A percentile compares a stretch with the other conserved stretches of the same genome.
These are phyloP conservation scores for Skeletonema costatum DNA, from an alignment of 108 stramenopile genomes.

Conservation along the genomic window DNA sequence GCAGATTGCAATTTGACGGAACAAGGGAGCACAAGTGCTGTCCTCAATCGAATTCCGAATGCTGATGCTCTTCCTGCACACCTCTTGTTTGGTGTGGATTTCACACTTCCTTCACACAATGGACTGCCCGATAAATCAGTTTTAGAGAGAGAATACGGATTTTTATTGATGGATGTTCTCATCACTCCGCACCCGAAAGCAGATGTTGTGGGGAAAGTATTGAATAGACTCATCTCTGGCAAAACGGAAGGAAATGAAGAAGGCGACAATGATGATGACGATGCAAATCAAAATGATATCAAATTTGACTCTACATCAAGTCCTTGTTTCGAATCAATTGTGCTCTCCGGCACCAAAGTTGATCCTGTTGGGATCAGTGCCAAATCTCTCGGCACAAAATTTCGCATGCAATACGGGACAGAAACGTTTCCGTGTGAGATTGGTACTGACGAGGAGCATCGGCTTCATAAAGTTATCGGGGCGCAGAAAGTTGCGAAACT, in stretches of 20 bases:
- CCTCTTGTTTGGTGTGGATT: slow-evolving; percentile 80
- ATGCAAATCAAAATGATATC: slow-evolving; percentile 9
- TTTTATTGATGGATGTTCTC: slow-evolving; percentile 57
- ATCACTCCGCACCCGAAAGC: slow-evolving; percentile 60
- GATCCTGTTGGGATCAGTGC: slow-evolving; percentile 83
- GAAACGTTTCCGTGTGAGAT: slow-evolving; percentile 67
- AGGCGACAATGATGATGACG: slow-evolving; percentile 46
- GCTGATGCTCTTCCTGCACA: slow-evolving; percentile 54
- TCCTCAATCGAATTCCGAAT: slow-evolving; percentile 42
- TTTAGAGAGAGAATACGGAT: slow-evolving; percentile 42
- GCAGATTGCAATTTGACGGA: slow-evolving; percentile 33
- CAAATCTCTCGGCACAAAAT: slow-evolving; percentile 77
- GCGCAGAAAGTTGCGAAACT: slow-evolving; percentile 52
- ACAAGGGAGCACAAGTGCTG: neutral
- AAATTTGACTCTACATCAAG: slow-evolving; percentile 35
- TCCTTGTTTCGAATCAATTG: slow-evolving; percentile 71
- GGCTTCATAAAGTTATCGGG: slow-evolving; percentile 57
- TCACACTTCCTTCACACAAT: slow-evolving; percentile 56
- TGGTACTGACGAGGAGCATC: slow-evolving; percentile 62
- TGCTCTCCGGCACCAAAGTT: slow-evolving; percentile 53
- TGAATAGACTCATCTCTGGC: slow-evolving; percentile 66
- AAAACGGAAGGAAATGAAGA: slow-evolving; percentile 31
- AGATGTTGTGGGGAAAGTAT: slow-evolving; percentile 60
- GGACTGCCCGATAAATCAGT: slow-evolving; percentile 50
- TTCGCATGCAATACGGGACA: slow-evolving; percentile 62